Evolutionary conservation across 2,329 filamentous ascomycete genomes (phyloP).

Genomic region (Claviceps sp.): DNA sequence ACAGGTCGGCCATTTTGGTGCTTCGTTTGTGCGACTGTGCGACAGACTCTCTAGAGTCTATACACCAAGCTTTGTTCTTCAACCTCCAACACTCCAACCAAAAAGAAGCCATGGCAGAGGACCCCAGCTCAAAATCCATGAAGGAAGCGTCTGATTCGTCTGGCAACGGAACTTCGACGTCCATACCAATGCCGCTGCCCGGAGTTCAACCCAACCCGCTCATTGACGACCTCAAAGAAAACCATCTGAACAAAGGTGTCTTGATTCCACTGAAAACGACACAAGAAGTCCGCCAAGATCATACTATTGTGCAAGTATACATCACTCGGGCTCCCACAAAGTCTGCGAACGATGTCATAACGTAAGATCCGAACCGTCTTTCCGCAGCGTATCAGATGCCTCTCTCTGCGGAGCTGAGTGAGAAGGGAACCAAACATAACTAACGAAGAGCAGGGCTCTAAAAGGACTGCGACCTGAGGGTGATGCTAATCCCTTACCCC

Average conservation of each 20-base stretch:
- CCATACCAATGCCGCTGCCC: not conserved
- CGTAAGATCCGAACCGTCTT: constrained; percentile 31
- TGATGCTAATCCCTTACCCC: constrained; percentile 50
- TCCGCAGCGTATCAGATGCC: not conserved
- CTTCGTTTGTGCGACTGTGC: not conserved
- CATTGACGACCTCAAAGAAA: constrained; percentile 21
- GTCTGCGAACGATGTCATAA: constrained; percentile 58
- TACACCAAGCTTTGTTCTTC: not conserved
- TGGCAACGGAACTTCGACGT: not conserved
- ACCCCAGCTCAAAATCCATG: not conserved
- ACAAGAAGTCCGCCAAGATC: constrained; percentile 47
- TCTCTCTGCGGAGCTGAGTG: not conserved
- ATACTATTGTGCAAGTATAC: constrained; percentile 48
- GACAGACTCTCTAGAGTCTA: no score
- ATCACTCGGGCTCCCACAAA: constrained; percentile 61
- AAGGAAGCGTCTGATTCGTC: not conserved
- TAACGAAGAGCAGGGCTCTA: constrained; percentile 32
- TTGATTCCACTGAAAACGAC: constrained; percentile 52
- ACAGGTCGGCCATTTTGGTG: not conserved
- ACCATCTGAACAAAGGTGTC: constrained; percentile 30
- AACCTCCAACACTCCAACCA: not conserved
- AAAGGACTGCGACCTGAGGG: constrained; percentile 44
- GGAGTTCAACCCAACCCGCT: constrained; percentile 22
- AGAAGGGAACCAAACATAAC: not conserved
- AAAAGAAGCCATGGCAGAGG: constrained; percentile 3